phyloP scores from a whole-genome alignment of 176 grass and related monocot species.

The Oryza rufipogon region DNA sequence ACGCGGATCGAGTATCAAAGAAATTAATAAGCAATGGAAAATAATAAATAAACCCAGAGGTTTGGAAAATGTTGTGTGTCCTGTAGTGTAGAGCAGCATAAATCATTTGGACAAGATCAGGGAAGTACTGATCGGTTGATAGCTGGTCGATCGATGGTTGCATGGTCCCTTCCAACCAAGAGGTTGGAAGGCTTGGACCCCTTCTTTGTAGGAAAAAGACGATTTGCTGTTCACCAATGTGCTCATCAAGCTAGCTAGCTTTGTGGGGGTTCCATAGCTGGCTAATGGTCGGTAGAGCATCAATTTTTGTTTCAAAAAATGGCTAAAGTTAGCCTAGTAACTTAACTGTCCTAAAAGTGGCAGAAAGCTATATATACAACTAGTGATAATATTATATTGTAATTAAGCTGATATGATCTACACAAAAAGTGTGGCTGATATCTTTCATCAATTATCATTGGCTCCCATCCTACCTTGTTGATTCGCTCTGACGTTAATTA shows the following conservation, averaged over 20 bases:
- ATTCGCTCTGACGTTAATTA: not conserved
- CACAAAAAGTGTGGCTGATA: not conserved
- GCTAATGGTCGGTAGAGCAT: not conserved
- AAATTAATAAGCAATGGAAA: too few species aligned
- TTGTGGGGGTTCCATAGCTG: not conserved
- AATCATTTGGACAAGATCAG: not conserved
- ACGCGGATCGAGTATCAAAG: too few species aligned
- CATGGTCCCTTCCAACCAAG: not conserved
- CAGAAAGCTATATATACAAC: not conserved
- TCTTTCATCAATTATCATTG: not conserved
- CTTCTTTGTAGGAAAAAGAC: not conserved
- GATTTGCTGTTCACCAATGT: not conserved
- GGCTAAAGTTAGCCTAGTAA: not conserved
- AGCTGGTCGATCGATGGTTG: not conserved
- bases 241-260: not conserved
- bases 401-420: not conserved
- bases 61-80: not conserved
- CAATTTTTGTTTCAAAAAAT: not conserved
- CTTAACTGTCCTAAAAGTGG: not conserved
- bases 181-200: not conserved
- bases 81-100: not conserved
- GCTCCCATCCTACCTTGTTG: not conserved
- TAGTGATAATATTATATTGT: not conserved
- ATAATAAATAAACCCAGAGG: too few species aligned
- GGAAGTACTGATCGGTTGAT: not conserved